Base-by-base conservation (phyloP, 148 eudicot genomes). In the Gaultheria prostrata region DNA sequence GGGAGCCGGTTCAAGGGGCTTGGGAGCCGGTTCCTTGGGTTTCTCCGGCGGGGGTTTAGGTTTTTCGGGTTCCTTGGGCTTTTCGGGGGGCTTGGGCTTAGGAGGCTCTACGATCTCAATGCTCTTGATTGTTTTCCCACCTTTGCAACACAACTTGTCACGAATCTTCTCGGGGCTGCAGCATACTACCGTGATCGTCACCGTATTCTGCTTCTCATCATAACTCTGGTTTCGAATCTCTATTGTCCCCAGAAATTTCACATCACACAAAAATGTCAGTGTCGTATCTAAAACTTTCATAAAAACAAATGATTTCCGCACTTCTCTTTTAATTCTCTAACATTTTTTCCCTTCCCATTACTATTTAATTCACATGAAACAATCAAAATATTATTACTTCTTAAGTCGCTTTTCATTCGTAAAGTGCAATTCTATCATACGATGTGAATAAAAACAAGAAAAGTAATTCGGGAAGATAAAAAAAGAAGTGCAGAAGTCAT, bases 91-190 rank as follows among this genome's bases (percentile, higher is more conserved):
- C 35, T 82, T 82, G 81, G 89, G 89, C 45, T 85, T 87, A 3
- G 79, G 45, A 59, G 85, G 83, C 51, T 82, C 83, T 28, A 69
- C 67, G 83, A 94, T 94, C 79, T 91, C 91, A 76, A 94, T 96
- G 82, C 88, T 73, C 76, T 94, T 89, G 82, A 96, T 96, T 32
- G 86, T 79, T 43, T 88, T 89, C 1, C 93, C 90, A 39, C 94
- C 98, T 72, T 90, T 96, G 78, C 82, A 81, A 71, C 92, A 89
- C 45, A 96, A 89, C 89, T 93, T 92, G 89, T 94, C 95, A 39
- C 91, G 89, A 81, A 96, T 87, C 85, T 84, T 91, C 83, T 96
- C 99, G 0, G 99, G 99, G 84, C 88, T 91, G 89, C 97, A 94
- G 88, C 97, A 92, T 6, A 91, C 83, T 6, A 96, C 98, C 1